Conservation (phyloP, 805 yeast species). For the Saturnispora dispora region DNA sequence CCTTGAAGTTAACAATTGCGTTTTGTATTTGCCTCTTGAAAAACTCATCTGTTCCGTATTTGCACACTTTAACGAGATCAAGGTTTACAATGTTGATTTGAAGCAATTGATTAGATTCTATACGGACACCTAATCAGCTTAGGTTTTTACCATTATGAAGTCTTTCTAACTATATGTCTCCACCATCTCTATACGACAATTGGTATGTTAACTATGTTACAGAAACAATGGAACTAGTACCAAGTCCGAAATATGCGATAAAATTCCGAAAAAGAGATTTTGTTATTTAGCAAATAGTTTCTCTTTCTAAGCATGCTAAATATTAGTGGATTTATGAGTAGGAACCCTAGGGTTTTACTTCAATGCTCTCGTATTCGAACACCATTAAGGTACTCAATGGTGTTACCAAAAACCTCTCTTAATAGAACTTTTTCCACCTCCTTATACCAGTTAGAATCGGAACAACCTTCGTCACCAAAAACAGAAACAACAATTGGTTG, state of each 20-base stretch:
- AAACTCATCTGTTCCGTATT: slow-evolving; percentile 12
- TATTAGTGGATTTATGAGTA: background rate
- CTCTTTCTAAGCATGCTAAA: background rate
- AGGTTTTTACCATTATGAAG: too few relatives aligned
- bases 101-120: slow-evolving; percentile 3
- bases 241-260: slow-evolving; percentile 2
- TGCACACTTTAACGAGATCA: slow-evolving; percentile 2
- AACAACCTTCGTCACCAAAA: background rate
- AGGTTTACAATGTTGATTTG: slow-evolving; percentile 6
- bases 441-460: background rate
- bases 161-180: background rate
- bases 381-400: background rate
- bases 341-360: background rate
- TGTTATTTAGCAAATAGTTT: background rate
- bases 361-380: background rate
- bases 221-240: background rate
- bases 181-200: background rate
- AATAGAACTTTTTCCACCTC: background rate
- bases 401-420: background rate
- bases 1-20: slow-evolving; percentile 3
- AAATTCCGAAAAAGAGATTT: background rate
- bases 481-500: slow-evolving; percentile 12
- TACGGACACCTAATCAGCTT: background rate
- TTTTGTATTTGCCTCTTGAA: slow-evolving; percentile 6
- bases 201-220: background rate